Percentiles rank a stretch among this genome's conserved stretches.
These are phyloP conservation scores for Harrya chromipes DNA, from an alignment of 768 basidiomycete species.

Conservation along the genomic window DNA sequence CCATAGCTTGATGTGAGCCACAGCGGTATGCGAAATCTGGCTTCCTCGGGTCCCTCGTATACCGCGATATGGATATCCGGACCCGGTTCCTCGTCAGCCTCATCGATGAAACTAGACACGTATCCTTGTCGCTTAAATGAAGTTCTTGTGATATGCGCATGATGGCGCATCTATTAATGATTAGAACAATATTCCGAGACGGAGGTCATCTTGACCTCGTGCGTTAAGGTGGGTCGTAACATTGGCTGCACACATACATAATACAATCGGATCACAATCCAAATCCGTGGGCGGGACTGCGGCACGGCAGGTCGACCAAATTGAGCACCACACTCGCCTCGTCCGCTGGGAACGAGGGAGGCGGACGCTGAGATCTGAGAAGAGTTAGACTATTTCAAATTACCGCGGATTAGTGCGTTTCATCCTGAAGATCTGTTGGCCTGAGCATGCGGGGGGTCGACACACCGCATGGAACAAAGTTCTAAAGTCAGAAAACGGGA, in stretches of 20 bases:
- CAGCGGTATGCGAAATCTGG: conserved; percentile 1
- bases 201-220: conserved; percentile 28
- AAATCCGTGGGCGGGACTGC: background rate
- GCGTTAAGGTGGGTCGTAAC: conserved; percentile 29
- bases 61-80: conserved; percentile 18
- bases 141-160: conserved; percentile 1
- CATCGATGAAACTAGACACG: conserved; percentile 5
- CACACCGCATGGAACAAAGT: conserved; percentile 9
- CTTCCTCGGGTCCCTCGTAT: conserved; percentile 10
- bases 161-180: conserved; percentile 11
- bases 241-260: conserved; percentile 16
- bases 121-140: conserved; percentile 7
- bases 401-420: background rate
- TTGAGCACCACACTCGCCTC: background rate
- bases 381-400: conserved; percentile 35
- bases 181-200: conserved; percentile 11
- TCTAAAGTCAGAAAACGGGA: conserved; percentile 7
- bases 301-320: background rate
- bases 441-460: conserved; percentile 9
- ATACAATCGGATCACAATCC: conserved; percentile 4
- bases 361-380: conserved; percentile 1
- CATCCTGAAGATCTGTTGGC: conserved; percentile 17
- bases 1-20: conserved; percentile 13
- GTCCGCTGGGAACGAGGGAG: background rate
- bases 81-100: background rate